Conservation (phyloP, 768 basidiomycete species). For the Lentinula boryana region DNA sequence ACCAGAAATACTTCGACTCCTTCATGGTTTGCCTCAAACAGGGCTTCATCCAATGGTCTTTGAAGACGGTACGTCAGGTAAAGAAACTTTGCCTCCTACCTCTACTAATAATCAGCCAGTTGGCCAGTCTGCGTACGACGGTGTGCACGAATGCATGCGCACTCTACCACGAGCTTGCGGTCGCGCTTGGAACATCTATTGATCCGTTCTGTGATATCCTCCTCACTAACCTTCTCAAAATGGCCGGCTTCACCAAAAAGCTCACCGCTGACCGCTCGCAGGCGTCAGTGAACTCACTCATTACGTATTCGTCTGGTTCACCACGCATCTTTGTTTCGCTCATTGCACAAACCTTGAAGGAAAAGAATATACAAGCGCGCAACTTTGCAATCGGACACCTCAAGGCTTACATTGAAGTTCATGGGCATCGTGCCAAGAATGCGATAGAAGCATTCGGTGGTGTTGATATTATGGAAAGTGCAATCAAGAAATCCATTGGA, state of each 20-base stretch:
- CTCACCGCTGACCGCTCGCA: slow-evolving; percentile 86
- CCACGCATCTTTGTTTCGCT: slow-evolving; percentile 66
- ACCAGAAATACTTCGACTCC: slow-evolving; percentile 62
- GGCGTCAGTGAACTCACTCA: slow-evolving; percentile 56
- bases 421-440: slow-evolving; percentile 57
- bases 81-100: background rate
- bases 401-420: slow-evolving; percentile 67
- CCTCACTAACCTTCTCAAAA: slow-evolving; percentile 70
- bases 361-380: slow-evolving; percentile 78
- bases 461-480: slow-evolving; percentile 67
- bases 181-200: slow-evolving; percentile 55
- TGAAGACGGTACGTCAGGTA: slow-evolving; percentile 60
- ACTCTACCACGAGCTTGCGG: slow-evolving; percentile 71
- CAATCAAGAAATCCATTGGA: slow-evolving; percentile 61
- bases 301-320: slow-evolving; percentile 64
- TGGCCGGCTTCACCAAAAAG: slow-evolving; percentile 92
- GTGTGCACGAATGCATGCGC: slow-evolving; percentile 74
- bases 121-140: slow-evolving; percentile 87
- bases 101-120: slow-evolving; percentile 32
- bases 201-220: slow-evolving; percentile 80
- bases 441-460: slow-evolving; percentile 66
- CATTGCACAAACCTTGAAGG: slow-evolving; percentile 62
- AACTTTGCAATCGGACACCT: slow-evolving; percentile 63
- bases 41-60: slow-evolving; percentile 72
- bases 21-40: slow-evolving; percentile 75